Base-by-base conservation (phyloP, 208 protist genomes). In the Trypanosoma congolense region DNA sequence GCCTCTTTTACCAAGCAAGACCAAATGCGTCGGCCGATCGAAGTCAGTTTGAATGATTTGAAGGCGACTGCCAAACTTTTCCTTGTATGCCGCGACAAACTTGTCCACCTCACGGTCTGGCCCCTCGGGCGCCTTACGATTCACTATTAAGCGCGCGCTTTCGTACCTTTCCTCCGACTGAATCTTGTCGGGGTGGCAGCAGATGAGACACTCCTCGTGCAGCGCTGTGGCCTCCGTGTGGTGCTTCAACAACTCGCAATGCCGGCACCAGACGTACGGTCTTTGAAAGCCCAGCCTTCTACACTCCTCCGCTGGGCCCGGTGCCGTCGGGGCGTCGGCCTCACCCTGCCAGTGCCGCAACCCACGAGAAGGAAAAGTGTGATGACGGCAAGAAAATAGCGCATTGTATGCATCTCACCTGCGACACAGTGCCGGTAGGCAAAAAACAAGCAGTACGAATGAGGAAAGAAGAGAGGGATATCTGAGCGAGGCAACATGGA, bases 171-270 rank as follows among this genome's bases (percentile, higher is more conserved):
- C 33, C 31, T 2, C 6, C 28, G 25, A 30, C 6, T 5, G 41
- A 47, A 48, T 53, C 24, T 53, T 36, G 9, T 59, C 40, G 16
- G 56, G 41, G 0, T 19, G 18, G 65, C 83, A 87, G 65, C 78
- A 90, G 16, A 57, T 30, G 14, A 62, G 40, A 56, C 83, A 90
- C 45, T 90, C 78, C 25, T 66, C 35, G 12, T 77, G 42, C 2
- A 90, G 33, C 4, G 57, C 53, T 1, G 24, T 24, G 46, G 44
- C 78, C 4, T 62, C 65, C 2, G 78, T 87, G 44, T 77, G 48
- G 12, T 71, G 42, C 2, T 75, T 58, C 3, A 90, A 63, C 29
- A 60, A 26, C 1, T 57, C 55, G 42, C 83, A 90, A 42, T 64
- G 29, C 0, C 10, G 22, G 44, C 78, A 87, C n/a, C 52, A 54